A percentile compares a stretch with the other conserved stretches of the same genome.
These are phyloP conservation scores for Backusella circina DNA, from an alignment of 192 early-diverging fungal genomes.

Conservation along the genomic window DNA sequence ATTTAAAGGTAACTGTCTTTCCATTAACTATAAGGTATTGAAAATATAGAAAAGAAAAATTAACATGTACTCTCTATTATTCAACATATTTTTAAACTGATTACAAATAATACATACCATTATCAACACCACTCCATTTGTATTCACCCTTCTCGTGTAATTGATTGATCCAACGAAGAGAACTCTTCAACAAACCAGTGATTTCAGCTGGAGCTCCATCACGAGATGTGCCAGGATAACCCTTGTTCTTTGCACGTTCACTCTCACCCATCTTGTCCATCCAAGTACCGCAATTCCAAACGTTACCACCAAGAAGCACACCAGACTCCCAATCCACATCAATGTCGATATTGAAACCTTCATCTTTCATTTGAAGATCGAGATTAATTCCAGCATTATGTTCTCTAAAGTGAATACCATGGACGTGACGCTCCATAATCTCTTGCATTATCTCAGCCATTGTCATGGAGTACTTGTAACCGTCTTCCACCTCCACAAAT, in stretches of 20 bases:
- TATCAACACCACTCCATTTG: slow-evolving; percentile 39
- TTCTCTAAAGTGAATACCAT: slow-evolving; percentile 90
- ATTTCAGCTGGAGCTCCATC: slow-evolving; percentile 93
- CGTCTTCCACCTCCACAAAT: slow-evolving; percentile 67
- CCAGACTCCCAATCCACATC: slow-evolving; percentile 76
- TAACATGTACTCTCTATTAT: background rate
- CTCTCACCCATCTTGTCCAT: slow-evolving; percentile 99
- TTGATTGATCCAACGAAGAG: slow-evolving; percentile 77
- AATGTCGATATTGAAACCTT: slow-evolving; percentile 85
- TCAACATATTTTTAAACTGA: background rate
- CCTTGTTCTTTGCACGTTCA: slow-evolving; percentile 88
- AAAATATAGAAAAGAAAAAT: slow-evolving; percentile 4
- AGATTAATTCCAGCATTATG: slow-evolving; percentile 88
- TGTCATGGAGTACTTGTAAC: slow-evolving; percentile 62
- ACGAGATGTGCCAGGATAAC: slow-evolving; percentile 88
- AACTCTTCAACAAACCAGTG: slow-evolving; percentile 81
- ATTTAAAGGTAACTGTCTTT: slow-evolving; percentile 51
- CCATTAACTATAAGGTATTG: slow-evolving; percentile 18
- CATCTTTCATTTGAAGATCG: slow-evolving; percentile 88
- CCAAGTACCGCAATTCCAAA: slow-evolving; percentile 98
- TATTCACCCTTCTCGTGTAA: slow-evolving; percentile 43
- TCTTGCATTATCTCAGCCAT: slow-evolving; percentile 89
- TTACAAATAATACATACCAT: background rate
- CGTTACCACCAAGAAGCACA: slow-evolving; percentile 82
- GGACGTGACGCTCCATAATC: slow-evolving; percentile 85